Base-by-base conservation (phyloP, 257 asterid genomes). In the Cruciata laevipes region DNA sequence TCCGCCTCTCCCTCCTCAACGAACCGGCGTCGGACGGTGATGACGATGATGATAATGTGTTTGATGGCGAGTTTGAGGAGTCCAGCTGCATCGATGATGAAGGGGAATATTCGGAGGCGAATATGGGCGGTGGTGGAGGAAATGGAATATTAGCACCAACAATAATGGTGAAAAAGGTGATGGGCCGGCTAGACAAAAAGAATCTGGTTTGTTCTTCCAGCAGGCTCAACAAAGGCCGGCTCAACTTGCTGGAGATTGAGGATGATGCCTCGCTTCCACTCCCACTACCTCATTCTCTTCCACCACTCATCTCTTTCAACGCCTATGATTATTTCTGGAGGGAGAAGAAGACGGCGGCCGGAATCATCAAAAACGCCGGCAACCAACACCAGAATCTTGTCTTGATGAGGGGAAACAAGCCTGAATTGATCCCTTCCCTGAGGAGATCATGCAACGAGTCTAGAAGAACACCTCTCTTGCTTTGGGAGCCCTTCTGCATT, bases 321-420 rank as follows among this genome's bases (percentile, higher is more conserved):
- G 80, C 80, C 11, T 91, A 85, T 60, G 87, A 88, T 55, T 84
- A 86, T 74, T 88, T 88, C 73, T 91, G 96, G 96, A 66, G 86
- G 66, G 82, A 69, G 70, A 84, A 84, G 70, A 82, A 84, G 76
- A 70, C 21, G 4, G 56, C 56, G 21, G 20, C 79, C 44, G 47
- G 66, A 25, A 49, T 77, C 53, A 57, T 72, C 59, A 20, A 42
- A 42, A 42, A 13, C 51, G 17, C 51, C 51, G 5, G 5, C 57
- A 70, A 75, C 63, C 73, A 82, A 42, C 61, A 79, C 76, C 81
- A 77, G 71, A 83, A 86, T 49, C 57, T 84, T 83, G 78, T 75
- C 75, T 8, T 80, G 10, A 72, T 75, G 73, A 84, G 76, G 77
- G 84, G 76, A 74, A 76, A 77, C 69, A 82, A 77, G 40, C 65